Base-by-base conservation (phyloP, 805 yeast species). In the Metschnikowia lachancei region DNA sequence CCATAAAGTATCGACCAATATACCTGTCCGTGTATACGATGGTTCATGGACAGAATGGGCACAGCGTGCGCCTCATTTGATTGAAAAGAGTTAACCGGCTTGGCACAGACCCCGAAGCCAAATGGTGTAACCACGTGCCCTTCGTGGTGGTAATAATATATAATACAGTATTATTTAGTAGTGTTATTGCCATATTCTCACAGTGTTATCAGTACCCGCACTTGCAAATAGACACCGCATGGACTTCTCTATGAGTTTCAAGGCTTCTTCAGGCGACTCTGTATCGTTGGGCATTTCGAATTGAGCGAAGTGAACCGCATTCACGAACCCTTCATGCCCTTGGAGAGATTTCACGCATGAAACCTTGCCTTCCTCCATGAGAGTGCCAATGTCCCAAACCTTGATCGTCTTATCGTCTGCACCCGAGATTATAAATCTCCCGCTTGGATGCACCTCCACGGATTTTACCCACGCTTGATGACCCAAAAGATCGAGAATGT, bases 41-140 rank as follows among this genome's bases (percentile, higher is more conserved):
- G 99, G 95, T 10, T 81, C 88, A 36, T 87, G 95, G 95, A 73
- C 78, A 7, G 96, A 89, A 59, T 88, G 92, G 87, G 92, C 88
- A 4, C 82, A 77, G 62, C 74, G 91, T 50, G 89, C 89, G 0
- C 83, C 83, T 4, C 76, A 77, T 29, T 66, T 69, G 45, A 79
- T 85, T 30, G 77, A 69, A 20, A 81, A 77, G 49, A 55, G 43
- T 14, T 33, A 12, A 24, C 13, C 4, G 36, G 4, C 16, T 9
- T 4, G 28, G 28, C 28, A 9, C 28, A 12, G 28, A 3, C 3
- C 10, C 28, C 8, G 10, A 10, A 14, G 33, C 9, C 17, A 5
- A n/a, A 30, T 30, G 17, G 14, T 6, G 6, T n/a, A 30, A 30
- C 33, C 17, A 11, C 17, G 33, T n/a, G 33, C 33, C 17, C 7